Evolutionary conservation across 2,329 filamentous ascomycete species (phyloP), one percentile per base, ranked within the genome.

Genomic region (Pezicula radicicola): DNA sequence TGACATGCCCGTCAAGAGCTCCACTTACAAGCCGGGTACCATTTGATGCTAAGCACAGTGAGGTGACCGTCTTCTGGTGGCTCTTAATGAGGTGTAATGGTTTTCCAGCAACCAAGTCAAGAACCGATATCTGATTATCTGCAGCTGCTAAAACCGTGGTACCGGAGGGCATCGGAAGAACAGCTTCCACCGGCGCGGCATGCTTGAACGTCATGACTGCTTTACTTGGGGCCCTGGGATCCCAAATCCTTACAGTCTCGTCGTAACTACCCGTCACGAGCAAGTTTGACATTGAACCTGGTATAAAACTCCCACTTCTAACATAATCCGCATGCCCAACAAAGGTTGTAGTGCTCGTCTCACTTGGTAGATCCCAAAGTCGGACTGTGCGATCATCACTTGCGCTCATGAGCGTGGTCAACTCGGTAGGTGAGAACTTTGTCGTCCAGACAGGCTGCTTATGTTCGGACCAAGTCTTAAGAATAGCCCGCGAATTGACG

Each of bases 21-120:
- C 91, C 94, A 58, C 87, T 92, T 49, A 99, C 81, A 51, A 99
- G 79, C 47, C 94, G 84, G 47, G 84, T 84, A 44, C 89, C 89
- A 60, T 88, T 83, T 42, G 90, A 92, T 7, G 91, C 92, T 33
- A 95, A 75, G 48, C 87, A 86, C 50, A 99, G 79, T 7, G 88
- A 86, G 0, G 94, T 97, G 54, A 99, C 92, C 1, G 94, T 96
- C 82, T 97, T 99, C 68, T 99, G 94, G 71, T 99, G 94, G 68
- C 95, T 97, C 61, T 86, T 87, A 57, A 99, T 86, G 66, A 96
- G 77, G 61, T 91, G 87, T 52, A 96, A 76, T 4, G 93, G 91
- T 65, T 90, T 91, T 25, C 89, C 94, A 46, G 92, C 93, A 15
- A 97, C 88, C 42, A 99, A 81, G 68, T 99, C 94, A 55, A 99